Evolutionary conservation across 2,329 filamentous ascomycete species (phyloP), one percentile per base, ranked within the genome.

Genomic region (Podosphaera aphanis): DNA sequence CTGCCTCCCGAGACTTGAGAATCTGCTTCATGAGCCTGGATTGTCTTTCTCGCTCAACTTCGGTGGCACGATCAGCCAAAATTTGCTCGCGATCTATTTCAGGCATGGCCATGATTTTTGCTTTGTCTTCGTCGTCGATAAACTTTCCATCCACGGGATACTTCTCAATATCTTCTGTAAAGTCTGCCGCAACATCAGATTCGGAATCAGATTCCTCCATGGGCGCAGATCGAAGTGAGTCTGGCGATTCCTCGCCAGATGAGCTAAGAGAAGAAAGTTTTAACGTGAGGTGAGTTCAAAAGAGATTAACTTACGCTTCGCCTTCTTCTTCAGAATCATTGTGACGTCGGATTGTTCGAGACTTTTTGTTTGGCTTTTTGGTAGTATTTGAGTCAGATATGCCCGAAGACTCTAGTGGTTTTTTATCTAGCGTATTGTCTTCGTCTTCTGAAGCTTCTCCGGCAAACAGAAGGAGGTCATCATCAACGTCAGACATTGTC

Each of bases 201-300:
- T 83, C 80, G n/a, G 82, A 83, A 51, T 84, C 79, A 40, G 81
- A 90, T 60, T 90, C 83, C 49, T 88, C 84, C 84, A 93, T 93
- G 19, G 83, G 79, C 19, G 78, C 85, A 10, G 85, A 93, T 56
- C 79, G 73, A 45, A 81, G 72, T 5, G 84, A 93, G 58, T 75
- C 71, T 44, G 75, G 79, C 16, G 80, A 80, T n/a, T 66, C 69
- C 8, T 75, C 75, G 13, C 69, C 66, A 19, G 77, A 80, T 18
- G 79, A 86, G 47, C 81, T 88, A 57, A 42, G 45, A 49, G 23
- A 46, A 46, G 37, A 15, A 20, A 39, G 37, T 7, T 20, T 39
- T 23, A 46, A 45, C 47, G 37, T 36, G n/a, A 27, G 18, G 21
- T 21, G 15, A 35, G 35, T 38, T 11, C 11, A 11, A 21, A 23